Evolutionary conservation across 805 yeast species (phyloP), one percentile per base, ranked within the genome.

Genomic region (Saccharomycopsis guyanensis): DNA sequence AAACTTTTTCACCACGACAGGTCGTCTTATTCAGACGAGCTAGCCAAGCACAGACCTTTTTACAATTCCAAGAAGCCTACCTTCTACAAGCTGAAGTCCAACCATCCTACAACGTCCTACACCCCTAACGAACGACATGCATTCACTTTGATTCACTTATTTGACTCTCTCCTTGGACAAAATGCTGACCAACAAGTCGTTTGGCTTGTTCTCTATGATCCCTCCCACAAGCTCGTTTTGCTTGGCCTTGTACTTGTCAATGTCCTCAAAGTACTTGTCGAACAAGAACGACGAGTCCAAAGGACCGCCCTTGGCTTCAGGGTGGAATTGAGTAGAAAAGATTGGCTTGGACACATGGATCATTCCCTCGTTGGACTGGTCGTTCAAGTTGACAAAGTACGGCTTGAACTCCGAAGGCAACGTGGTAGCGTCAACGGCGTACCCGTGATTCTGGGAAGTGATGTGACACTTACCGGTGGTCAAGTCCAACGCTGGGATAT

Each of bases 281-380:
- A 93, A 93, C 65, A 93, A 71, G 68, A 79, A 86, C 2, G 87
- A 76, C 12, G 96, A 85, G 66, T 93, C 99, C 59, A 84, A 74
- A 49, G 99, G 99, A 57, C 99, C 99, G 58, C 98, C 97, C 70
- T 88, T 91, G 48, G 98, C 97, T 68, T 93, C 99, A 41, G 99
- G 99, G 65, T 93, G 99, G 76, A 93, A 93, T 67, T 93, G 98
- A 2, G 96, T 87, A 33, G 96, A 86, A 69, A 91, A 93, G 46
- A 91, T 85, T 43, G 99, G 99, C 64, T 78, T 82, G 34, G 77
- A 61, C 47, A 70, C 74, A 66, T 93, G 98, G 58, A 80, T 82
- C 95, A 93, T 88, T 58, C 99, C 99, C 69, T 93, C 99, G 66
- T 93, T 93, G 45, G 95, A 85, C 63, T 87, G 82, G 65, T 93